Conservation (phyloP, 2,329 filamentous ascomycete species). For the Aspergillus costaricaensis region DNA sequence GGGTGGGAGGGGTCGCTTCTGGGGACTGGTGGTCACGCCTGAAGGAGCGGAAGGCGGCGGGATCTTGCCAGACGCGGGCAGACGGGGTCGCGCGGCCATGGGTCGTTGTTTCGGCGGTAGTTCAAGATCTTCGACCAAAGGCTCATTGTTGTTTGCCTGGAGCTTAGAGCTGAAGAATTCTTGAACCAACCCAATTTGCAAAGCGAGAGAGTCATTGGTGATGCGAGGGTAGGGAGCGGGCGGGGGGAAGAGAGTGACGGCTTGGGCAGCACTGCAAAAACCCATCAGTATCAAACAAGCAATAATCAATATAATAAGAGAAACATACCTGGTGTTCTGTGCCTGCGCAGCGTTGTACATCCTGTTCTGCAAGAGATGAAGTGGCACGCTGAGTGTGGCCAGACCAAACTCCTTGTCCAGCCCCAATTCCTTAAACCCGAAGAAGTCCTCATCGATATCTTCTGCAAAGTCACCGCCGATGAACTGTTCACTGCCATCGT, state of each 20-base stretch:
- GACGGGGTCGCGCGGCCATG: constrained; percentile 44
- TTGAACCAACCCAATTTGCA: constrained; percentile 83
- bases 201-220: constrained; percentile 72
- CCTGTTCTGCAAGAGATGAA: constrained; percentile 89
- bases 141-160: constrained; percentile 77
- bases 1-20: constrained; percentile 43
- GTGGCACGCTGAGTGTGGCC: constrained; percentile 82
- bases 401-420: constrained; percentile 88
- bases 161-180: constrained; percentile 91
- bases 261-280: constrained; percentile 42
- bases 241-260: constrained; percentile 59
- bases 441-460: constrained; percentile 97
- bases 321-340: constrained; percentile 62
- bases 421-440: constrained; percentile 93
- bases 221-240: constrained; percentile 76
- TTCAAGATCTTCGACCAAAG: constrained; percentile 91
- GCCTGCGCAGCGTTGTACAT: constrained; percentile 83
- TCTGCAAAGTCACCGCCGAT: constrained; percentile 96
- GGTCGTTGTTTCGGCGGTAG: constrained; percentile 84
- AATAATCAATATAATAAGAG: not conserved
- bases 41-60: constrained; percentile 35
- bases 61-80: constrained; percentile 51
- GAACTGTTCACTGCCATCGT: constrained; percentile 96
- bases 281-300: constrained; percentile 14
- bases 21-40: constrained; percentile 40